Evolutionary conservation across 768 basidiomycete species (phyloP).

Genomic region (Macrolepiota dolichaula): DNA sequence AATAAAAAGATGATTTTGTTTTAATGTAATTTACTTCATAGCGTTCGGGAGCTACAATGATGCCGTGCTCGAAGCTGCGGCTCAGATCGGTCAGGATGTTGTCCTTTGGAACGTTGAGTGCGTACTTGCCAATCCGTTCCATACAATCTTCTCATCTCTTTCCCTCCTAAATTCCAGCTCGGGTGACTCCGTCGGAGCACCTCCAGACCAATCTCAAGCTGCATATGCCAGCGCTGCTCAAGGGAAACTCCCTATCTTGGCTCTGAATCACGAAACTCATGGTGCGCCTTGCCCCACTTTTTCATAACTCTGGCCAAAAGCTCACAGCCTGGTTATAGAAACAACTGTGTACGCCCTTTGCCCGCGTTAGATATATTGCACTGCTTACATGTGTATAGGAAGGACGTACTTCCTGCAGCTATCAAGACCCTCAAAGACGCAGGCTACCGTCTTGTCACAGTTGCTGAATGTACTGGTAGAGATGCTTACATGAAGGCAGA

Average conservation of each 20-base stretch:
- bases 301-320: not conserved
- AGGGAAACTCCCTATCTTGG: slow-evolving; percentile 24
- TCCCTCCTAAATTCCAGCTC: slow-evolving; percentile 23
- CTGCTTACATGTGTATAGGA: not conserved
- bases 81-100: slow-evolving; percentile 20
- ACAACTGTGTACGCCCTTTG: not conserved
- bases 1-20: not conserved
- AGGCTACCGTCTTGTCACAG: slow-evolving; percentile 14
- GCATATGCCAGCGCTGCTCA: slow-evolving; percentile 23
- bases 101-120: slow-evolving; percentile 33
- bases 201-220: slow-evolving; percentile 23
- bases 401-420: slow-evolving; percentile 31
- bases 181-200: slow-evolving; percentile 31
- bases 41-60: slow-evolving; percentile 36
- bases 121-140: slow-evolving; percentile 1
- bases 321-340: not conserved
- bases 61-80: slow-evolving; percentile 21
- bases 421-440: slow-evolving; percentile 29
- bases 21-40: not conserved
- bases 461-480: slow-evolving; percentile 12
- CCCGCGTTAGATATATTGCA: too few species aligned
- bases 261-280: slow-evolving; percentile 34
- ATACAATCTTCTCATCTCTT: not conserved
- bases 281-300: slow-evolving; percentile 17
- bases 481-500: slow-evolving; percentile 8